Conservation (phyloP, 148 eudicot species). For the Oxyria digyna region DNA sequence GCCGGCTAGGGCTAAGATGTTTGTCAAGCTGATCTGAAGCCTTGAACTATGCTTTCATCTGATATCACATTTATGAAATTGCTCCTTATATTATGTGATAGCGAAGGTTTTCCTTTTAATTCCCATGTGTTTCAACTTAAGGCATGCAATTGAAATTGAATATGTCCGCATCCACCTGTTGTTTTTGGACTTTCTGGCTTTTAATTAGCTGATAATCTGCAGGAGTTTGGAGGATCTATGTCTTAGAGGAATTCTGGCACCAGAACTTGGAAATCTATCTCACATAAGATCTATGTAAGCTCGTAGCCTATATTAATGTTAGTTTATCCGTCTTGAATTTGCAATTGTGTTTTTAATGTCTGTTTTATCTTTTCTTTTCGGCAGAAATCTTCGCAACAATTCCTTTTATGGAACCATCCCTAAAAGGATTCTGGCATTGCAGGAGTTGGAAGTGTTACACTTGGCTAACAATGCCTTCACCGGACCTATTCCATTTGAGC, state of each 20-base stretch:
- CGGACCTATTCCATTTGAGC: constrained; percentile 30
- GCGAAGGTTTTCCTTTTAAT: not conserved
- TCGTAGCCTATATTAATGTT: not conserved
- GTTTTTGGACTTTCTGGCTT: not conserved
- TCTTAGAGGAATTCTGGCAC: constrained; percentile 42
- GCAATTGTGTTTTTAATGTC: not conserved
- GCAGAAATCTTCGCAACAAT: constrained; percentile 46
- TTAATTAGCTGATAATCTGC: constrained; percentile 1
- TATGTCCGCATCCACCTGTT: not conserved
- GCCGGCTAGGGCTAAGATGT: not conserved
- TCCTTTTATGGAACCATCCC: constrained; percentile 37
- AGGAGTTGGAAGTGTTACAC: constrained; percentile 39
- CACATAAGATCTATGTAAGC: constrained; percentile 40
- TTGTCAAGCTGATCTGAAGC: not conserved
- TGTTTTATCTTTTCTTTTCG: not conserved
- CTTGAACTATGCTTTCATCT: not conserved
- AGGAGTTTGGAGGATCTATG: constrained; percentile 44
- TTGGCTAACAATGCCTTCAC: constrained; percentile 41
- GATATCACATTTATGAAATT: not conserved
- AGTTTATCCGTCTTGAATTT: not conserved
- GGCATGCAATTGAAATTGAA: not conserved
- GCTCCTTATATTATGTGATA: not conserved
- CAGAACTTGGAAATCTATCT: constrained; percentile 34
- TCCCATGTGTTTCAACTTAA: not conserved
- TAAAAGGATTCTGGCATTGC: constrained; percentile 25